Base-by-base conservation (phyloP, 108 stramenopile species). In the Conticribra guillardii region DNA sequence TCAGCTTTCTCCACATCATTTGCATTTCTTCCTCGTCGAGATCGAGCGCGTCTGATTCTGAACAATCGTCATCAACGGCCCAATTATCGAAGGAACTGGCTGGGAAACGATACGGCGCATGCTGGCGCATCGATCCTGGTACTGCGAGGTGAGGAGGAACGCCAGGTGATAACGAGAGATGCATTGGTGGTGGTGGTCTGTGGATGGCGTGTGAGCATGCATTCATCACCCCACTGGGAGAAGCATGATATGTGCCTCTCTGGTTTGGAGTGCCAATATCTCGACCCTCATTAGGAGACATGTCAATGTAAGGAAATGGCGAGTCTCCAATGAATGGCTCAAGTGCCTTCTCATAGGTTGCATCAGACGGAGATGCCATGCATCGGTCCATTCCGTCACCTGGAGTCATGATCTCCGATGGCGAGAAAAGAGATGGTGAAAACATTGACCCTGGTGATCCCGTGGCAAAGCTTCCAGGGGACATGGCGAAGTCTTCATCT, bases 231-330 rank as follows among this genome's bases (percentile, higher is more conserved):
- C 22, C 32, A 22, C 52, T 23, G 4, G 31, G 31, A 48, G 47
- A 24, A 41, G 41, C 19, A 29, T 62, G 19, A 9, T 21, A 16
- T 23, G 50, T 26, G 30, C 54, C 56, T 2, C 55, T 52, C 14
- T 73, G n/a, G n/a, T n/a, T n/a, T n/a, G n/a, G n/a, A n/a, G n/a
- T n/a, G n/a, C n/a, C n/a, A n/a, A n/a, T n/a, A n/a, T n/a, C n/a
- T n/a, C n/a, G n/a, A n/a, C n/a, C n/a, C 63, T 16, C 46, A 52
- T 4, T 60, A 62, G 45, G 54, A 56, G 4, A 54, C 61, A 27
- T 62, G 23, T 73, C 71, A 58, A 73, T 64, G 23, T 64, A 73
- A 19, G 71, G 71, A 64, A 73, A 64, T 53, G 63, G 62, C 1
- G 54, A 48, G 18, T 54, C 62, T 8, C 28, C 26, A 5, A 54